Percentiles rank a stretch among this genome's conserved stretches.
phyloP scores from a whole-genome alignment of 345 rosid genomes.

The Citrus medica region DNA sequence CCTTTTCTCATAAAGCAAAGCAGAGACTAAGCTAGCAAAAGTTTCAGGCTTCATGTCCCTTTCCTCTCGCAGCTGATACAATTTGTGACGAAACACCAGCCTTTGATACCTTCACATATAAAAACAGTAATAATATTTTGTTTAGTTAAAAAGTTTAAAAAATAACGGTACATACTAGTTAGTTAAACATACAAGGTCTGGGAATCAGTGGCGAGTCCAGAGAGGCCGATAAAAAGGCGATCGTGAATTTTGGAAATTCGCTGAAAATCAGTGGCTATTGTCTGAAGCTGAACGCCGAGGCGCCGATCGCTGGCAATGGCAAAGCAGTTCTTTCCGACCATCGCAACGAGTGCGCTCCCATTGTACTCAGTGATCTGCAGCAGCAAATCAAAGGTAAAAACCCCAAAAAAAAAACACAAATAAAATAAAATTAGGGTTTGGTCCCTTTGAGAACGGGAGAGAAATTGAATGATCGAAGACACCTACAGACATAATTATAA shows the following conservation, averaged over 20 bases:
- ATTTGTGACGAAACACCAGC: constrained; percentile 80
- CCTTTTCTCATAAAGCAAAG: constrained; percentile 97
- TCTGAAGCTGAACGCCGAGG: constrained; percentile 92
- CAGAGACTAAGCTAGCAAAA: constrained; percentile 91
- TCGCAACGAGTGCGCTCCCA: constrained; percentile 97
- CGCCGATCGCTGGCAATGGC: constrained; percentile 97
- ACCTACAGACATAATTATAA: constrained; percentile 1
- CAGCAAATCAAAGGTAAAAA: neutral
- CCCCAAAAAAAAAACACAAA: neutral
- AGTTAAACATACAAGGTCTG: constrained; percentile 62
- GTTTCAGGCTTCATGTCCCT: constrained; percentile 99
- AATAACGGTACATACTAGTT: neutral
- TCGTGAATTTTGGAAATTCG: constrained; percentile 83
- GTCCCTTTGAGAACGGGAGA: neutral
- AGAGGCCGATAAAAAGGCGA: constrained; percentile 78
- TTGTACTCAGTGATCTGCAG: constrained; percentile 93
- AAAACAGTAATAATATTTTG: neutral
- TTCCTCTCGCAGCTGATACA: constrained; percentile 90
- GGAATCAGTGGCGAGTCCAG: constrained; percentile 93
- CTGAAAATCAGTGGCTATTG: constrained; percentile 94
- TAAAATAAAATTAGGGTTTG: neutral
- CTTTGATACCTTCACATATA: constrained; percentile 77
- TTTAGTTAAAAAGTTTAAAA: neutral
- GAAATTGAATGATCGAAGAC: neutral
- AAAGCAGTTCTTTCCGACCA: constrained; percentile 99